phyloP scores from a whole-genome alignment of 345 rosid species.

The Melastoma malabathricum region DNA sequence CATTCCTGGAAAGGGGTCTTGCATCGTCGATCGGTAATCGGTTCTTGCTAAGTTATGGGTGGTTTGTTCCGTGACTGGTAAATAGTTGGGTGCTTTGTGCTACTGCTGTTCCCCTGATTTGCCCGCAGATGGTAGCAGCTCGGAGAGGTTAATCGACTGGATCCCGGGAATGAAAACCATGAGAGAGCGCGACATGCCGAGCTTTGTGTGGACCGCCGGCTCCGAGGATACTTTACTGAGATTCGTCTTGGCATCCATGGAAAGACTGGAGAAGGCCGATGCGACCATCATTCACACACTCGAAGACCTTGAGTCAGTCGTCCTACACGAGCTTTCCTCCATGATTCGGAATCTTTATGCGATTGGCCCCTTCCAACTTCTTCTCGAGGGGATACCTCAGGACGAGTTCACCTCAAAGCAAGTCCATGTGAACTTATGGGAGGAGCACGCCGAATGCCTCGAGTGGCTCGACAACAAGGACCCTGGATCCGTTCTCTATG shows the following conservation, averaged over 20 bases:
- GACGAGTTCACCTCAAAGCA: neutral
- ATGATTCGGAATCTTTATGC: neutral
- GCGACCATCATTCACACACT: conserved; percentile 2
- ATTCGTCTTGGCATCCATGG: neutral
- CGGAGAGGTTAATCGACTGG: neutral
- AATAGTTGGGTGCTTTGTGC: too few species aligned
- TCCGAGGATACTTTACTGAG: neutral
- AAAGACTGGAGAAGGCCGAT: neutral
- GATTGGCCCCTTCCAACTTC: neutral
- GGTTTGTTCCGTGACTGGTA: neutral
- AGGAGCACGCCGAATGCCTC: conserved; percentile 4
- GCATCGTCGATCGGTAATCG: conserved; percentile 9
- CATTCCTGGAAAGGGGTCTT: conserved; percentile 8
- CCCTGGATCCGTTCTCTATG: neutral
- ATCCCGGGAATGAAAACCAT: neutral
- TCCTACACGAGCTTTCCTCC: conserved; percentile 2
- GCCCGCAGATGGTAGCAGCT: too few species aligned
- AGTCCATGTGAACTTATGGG: neutral
- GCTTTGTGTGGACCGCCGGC: neutral
- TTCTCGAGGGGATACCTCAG: neutral
- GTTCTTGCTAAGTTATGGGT: too few species aligned
- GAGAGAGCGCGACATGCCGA: neutral
- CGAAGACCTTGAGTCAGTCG: conserved; percentile 2
- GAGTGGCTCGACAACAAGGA: conserved; percentile 1
- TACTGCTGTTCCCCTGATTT: too few species aligned